Base-by-base conservation (phyloP, 495 filamentous ascomycete genomes). In the Staphylotrichum longicolle region DNA sequence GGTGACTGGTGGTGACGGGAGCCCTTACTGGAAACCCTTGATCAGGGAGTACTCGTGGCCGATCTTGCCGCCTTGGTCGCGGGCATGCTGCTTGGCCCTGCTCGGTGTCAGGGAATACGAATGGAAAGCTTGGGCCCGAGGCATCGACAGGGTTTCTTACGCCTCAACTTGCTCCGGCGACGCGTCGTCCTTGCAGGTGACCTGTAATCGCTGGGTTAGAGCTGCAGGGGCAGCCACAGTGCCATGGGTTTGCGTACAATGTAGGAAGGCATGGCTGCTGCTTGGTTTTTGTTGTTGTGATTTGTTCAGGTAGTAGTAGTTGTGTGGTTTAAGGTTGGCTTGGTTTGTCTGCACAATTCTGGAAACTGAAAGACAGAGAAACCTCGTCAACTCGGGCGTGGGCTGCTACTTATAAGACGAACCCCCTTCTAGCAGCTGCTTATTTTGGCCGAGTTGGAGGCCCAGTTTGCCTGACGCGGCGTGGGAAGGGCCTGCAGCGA, bases 11-110 rank as follows among this genome's bases (percentile, higher is more conserved):
- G 20, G 20, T 27, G 20, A 27, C 20, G 34, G 49, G 45, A 49
- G 60, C 27, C 66, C 89, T 68, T 85, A 97, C 94, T 87, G 86
- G 80, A 97, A 96, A 44, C 89, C 91, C 75, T 91, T 93, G 78
- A 95, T 91, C 63, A 98, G 72, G 42, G 74, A 86, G 80, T 89
- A 96, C 70, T 93, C 89, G 66, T 93, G 85, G 55, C 75, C 84
- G 76, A 97, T 92, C 69, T 81, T 83, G 62, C 93, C 94, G 60
- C 93, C 93, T 66, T 91, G 83, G 37, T 83, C 77, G 47, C 68
- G 73, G 54, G 85, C 86, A 2, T 83, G 66, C 61, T 90, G 75
- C 85, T 96, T 96, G 61, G 90, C 88, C 61, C 88, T 91, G 67
- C 49, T 12, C 3, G 8, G 34, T 33, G 57, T 69, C 57, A 69